Evolutionary conservation across 192 early-diverging fungal species (phyloP), one percentile per base, ranked within the genome.

Genomic region (Rhizoclosmatium sp.): DNA sequence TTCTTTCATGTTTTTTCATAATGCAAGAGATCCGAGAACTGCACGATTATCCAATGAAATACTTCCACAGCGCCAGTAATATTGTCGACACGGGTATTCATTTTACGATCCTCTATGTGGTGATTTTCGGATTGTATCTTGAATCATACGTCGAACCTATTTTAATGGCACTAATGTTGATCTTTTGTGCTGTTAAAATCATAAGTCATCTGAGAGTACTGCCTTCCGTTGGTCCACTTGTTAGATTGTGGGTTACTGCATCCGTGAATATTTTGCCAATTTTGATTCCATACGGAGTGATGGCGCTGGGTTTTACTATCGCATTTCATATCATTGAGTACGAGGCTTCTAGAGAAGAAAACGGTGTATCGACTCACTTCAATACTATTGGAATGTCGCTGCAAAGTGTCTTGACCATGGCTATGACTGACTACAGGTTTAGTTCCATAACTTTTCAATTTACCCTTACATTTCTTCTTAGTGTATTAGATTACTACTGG

Each of bases 401-500:
- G n/a, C 84, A 85, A 54, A 82, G 73, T 61, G 81, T 82, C 12
- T 69, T 85, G 48, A 85, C 84, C 0, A 85, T 85, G 84, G 80
- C 81, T 21, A 79, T 82, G 23, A 79, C 78, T 10, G 84, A 85
- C 60, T 85, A 85, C 59, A 82, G 81, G 84, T 85, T 69, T 9
- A 2, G 42, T 69, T 69, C 31, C 16, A 47, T 69, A n/a, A 2
- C 42, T 69, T 3, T 48, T 69, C 46, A n/a, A 44, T 7, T 48
- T 48, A 66, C 16, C 65, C 16, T 54, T 54, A 12, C 16, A 12
- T 54, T 54, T 54, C 9, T 47, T 40, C n/a, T 39, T 31, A 85
- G 81, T 59, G 82, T 82, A 42, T 78, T 82, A 2, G 79, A 83
- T 59, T 78, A 75, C 56, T 16, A 81, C 12, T 23, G n/a, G 42